phyloP scores from a whole-genome alignment of 192 early-diverging fungal species.

The Bifiguratus adelaidae region DNA sequence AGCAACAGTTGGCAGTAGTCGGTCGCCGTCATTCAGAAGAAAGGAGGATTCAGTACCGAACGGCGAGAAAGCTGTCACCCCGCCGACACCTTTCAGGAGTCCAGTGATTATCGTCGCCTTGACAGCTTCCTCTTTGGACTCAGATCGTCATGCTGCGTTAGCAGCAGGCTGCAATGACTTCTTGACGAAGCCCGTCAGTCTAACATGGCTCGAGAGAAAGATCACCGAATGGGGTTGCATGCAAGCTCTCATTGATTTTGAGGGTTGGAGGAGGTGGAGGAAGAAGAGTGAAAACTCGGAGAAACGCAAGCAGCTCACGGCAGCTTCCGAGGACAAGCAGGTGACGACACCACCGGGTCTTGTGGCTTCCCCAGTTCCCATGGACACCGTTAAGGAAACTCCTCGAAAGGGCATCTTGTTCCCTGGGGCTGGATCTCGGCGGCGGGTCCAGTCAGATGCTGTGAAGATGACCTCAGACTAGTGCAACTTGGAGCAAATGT shows the following conservation, averaged over 20 bases:
- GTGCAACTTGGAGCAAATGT: too few species aligned
- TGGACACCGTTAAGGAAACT: too few species aligned
- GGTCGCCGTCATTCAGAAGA: too few species aligned
- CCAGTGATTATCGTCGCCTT: slow-evolving; percentile 84
- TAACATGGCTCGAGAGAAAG: slow-evolving; percentile 77
- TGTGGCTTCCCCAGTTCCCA: not conserved
- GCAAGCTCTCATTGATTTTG: slow-evolving; percentile 85
- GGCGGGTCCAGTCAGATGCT: too few species aligned
- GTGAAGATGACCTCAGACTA: too few species aligned
- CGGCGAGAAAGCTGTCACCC: not conserved
- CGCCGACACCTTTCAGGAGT: slow-evolving; percentile 23
- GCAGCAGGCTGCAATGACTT: slow-evolving; percentile 87
- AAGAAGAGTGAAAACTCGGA: slow-evolving; percentile 15
- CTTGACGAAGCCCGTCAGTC: slow-evolving; percentile 76
- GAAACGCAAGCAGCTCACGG: not conserved
- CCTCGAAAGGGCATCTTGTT: too few species aligned
- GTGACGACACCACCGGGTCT: not conserved
- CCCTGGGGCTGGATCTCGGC: too few species aligned
- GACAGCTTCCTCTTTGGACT: slow-evolving; percentile 64
- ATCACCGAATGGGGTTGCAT: slow-evolving; percentile 90
- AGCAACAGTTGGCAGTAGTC: not conserved
- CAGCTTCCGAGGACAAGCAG: not conserved
- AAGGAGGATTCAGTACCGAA: not conserved
- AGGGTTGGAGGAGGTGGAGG: slow-evolving; percentile 52
- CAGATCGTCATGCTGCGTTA: slow-evolving; percentile 62